These are phyloP conservation scores for Massariosphaeria phaeospora DNA, from an alignment of 495 filamentous ascomycete genomes.

Conservation along the genomic window DNA sequence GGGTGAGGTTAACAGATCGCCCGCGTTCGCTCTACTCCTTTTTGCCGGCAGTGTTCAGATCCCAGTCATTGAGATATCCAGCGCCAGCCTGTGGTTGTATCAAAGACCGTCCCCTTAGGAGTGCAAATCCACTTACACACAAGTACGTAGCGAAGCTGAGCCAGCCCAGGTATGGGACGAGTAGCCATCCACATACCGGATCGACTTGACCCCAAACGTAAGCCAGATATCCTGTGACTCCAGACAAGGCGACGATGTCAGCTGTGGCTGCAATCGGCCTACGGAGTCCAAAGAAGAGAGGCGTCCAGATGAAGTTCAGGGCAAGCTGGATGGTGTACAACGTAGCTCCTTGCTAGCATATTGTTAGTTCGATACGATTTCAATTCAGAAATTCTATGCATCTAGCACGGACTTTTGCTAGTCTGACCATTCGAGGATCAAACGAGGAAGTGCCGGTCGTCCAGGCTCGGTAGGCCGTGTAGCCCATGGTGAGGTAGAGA, in stretches of 20 bases:
- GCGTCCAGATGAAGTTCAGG: slow-evolving; percentile 88
- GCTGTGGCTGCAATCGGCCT: slow-evolving; percentile 66
- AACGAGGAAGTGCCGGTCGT: slow-evolving; percentile 54
- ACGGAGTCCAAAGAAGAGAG: slow-evolving; percentile 75
- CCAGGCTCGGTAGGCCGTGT: slow-evolving; percentile 68
- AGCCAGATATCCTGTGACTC: slow-evolving; percentile 62
- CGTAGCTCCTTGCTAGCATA: slow-evolving; percentile 55
- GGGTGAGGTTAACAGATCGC: too few species aligned
- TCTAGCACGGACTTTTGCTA: slow-evolving; percentile 50
- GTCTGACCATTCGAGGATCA: slow-evolving; percentile 35
- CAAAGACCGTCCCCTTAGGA: too few species aligned
- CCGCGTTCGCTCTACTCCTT: not conserved
- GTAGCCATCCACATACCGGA: slow-evolving; percentile 60
- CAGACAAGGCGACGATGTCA: slow-evolving; percentile 69
- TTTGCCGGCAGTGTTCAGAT: not conserved
- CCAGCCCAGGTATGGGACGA: slow-evolving; percentile 79
- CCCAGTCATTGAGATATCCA: slow-evolving; percentile 55
- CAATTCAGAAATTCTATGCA: slow-evolving; percentile 9
- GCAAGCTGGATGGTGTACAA: slow-evolving; percentile 81
- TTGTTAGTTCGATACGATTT: not conserved
- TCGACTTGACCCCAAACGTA: slow-evolving; percentile 73
- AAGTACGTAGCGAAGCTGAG: slow-evolving; percentile 79
- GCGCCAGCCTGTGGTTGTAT: slow-evolving; percentile 55
- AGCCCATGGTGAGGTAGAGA: slow-evolving; percentile 87
- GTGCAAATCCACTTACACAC: slow-evolving; percentile 40